These are phyloP conservation scores for Candida sithepensis DNA, from an alignment of 805 yeast species.

Conservation along the genomic window DNA sequence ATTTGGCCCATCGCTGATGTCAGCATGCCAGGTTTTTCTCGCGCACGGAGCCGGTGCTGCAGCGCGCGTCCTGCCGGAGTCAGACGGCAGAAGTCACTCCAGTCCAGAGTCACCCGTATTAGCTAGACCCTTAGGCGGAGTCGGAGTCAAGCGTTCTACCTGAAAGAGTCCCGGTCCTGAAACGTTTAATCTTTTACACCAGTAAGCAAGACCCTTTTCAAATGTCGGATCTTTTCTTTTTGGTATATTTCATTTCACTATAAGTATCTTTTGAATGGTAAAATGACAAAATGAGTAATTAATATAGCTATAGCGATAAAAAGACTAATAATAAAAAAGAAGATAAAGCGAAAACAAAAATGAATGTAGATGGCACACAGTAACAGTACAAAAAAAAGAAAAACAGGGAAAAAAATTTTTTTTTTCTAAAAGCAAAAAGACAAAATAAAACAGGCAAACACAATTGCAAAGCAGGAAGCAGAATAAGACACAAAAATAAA, in stretches of 20 bases:
- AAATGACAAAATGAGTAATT: neutral
- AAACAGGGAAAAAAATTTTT: neutral
- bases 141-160: too few species aligned
- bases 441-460: neutral
- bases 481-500: neutral
- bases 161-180: too few species aligned
- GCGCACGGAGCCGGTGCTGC: neutral
- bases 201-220: too few species aligned
- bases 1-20: neutral
- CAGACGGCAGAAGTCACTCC: too few species aligned
- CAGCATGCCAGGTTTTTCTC: too few species aligned
- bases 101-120: too few species aligned
- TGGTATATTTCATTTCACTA: too few species aligned
- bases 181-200: too few species aligned
- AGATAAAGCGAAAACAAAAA: neutral
- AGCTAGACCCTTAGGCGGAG: too few species aligned
- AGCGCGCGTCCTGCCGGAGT: too few species aligned
- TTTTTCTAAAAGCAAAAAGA: neutral
- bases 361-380: neutral
- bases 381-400: neutral
- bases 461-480: neutral
- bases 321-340: neutral
- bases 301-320: neutral
- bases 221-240: too few species aligned
- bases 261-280: too few species aligned